Evolutionary conservation across 2,329 filamentous ascomycete species (phyloP).

Genomic region (Pyricularia grisea): DNA sequence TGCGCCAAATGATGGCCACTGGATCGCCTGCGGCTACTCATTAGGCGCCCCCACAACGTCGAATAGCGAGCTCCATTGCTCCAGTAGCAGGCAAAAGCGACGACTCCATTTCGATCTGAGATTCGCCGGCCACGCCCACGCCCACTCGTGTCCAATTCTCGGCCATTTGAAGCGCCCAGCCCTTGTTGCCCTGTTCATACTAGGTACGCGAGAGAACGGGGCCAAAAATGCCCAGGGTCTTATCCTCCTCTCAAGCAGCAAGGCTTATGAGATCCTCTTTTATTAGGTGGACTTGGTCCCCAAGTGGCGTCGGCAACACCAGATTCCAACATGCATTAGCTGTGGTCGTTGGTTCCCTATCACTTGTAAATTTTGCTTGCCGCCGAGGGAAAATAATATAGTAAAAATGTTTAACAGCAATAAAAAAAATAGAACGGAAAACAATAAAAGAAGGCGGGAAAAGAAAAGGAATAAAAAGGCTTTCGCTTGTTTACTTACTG

Average conservation of each 20-base stretch:
- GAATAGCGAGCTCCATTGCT: not conserved
- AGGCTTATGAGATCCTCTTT: not conserved
- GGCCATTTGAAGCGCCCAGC: not conserved
- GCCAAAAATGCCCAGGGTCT: not conserved
- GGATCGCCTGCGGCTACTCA: not conserved
- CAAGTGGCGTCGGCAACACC: not conserved
- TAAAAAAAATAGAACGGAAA: not conserved
- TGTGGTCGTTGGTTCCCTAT: not conserved
- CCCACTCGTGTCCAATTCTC: not conserved
- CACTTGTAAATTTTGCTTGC: not conserved
- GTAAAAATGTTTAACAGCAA: no score
- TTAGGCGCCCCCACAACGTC: not conserved
- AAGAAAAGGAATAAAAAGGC: not conserved
- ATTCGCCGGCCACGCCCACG: not conserved
- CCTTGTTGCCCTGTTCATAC: not conserved
- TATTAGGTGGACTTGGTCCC: not conserved
- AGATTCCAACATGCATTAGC: not conserved
- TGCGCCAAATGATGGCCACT: not conserved
- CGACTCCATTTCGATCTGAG: not conserved
- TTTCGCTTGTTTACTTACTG: not conserved
- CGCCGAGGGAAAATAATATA: not conserved
- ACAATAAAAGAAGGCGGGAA: not conserved
- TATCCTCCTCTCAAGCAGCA: not conserved
- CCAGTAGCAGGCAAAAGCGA: not conserved
- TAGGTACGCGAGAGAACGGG: not conserved